A percentile compares a stretch with the other conserved stretches of the same genome.
These are phyloP conservation scores for Apiotrichum mycotoxinovorans DNA, from an alignment of 1,284 basidiomycete genomes.

Conservation along the genomic window DNA sequence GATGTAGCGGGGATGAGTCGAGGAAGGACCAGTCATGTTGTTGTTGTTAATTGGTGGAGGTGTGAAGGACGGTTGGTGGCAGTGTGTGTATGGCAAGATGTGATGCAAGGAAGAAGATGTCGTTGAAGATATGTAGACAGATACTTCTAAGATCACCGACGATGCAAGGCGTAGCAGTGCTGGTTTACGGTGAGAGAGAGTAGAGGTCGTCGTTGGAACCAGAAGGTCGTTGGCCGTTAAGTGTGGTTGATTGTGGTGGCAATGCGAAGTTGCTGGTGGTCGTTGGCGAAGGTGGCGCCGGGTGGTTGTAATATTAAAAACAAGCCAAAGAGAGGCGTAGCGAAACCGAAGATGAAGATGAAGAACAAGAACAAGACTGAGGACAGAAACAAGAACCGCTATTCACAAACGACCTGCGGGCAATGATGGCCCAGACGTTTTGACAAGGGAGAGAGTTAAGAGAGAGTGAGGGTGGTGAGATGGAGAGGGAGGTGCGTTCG, in stretches of 20 bases:
- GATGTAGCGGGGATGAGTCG: slow-evolving; percentile 51
- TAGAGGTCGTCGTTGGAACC: too few relatives aligned
- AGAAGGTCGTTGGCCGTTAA: too few relatives aligned
- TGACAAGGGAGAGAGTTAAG: background rate
- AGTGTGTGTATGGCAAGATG: background rate
- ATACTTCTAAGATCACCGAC: background rate
- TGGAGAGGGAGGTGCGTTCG: background rate
- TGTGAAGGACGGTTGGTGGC: background rate
- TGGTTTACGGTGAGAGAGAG: too few relatives aligned
- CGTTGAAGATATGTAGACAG: background rate
- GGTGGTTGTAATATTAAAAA: background rate
- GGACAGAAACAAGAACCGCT: background rate
- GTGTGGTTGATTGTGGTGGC: background rate
- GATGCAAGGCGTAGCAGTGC: too few relatives aligned
- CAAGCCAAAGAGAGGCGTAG: too few relatives aligned
- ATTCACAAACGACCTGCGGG: background rate
- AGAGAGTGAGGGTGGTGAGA: background rate
- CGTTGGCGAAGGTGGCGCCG: background rate
- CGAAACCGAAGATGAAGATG: too few relatives aligned
- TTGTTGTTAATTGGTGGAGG: background rate
- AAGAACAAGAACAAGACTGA: background rate
- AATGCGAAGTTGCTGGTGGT: background rate
- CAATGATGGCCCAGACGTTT: background rate
- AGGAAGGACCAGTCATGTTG: slow-evolving; percentile 14
- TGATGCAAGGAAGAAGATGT: background rate